phyloP scores from a whole-genome alignment of 2,329 filamentous ascomycete genomes.

The Penicillium oxalicum region DNA sequence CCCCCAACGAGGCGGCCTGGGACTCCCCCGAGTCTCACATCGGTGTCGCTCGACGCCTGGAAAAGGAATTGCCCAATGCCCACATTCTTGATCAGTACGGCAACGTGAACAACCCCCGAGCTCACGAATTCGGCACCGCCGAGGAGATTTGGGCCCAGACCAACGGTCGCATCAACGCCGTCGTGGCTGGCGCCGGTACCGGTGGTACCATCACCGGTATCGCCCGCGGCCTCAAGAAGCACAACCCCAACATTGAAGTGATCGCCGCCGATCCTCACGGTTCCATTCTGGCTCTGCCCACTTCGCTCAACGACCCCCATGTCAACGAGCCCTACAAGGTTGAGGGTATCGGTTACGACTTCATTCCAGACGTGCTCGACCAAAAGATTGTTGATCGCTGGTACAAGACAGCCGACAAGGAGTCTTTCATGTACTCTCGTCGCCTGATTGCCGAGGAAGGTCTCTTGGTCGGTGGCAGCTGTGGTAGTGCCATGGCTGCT shows the following conservation, averaged over 20 bases:
- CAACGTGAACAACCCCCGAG: slow-evolving; percentile 84
- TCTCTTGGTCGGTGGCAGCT: slow-evolving; percentile 85
- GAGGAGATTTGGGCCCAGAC: slow-evolving; percentile 96
- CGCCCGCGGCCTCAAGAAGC: slow-evolving; percentile 76
- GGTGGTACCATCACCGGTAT: slow-evolving; percentile 93
- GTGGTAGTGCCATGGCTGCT: slow-evolving; percentile 83
- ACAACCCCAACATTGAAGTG: slow-evolving; percentile 78
- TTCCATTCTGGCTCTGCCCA: slow-evolving; percentile 81
- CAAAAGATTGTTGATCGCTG: slow-evolving; percentile 77
- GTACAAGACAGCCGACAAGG: slow-evolving; percentile 95
- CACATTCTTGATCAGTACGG: slow-evolving; percentile 96
- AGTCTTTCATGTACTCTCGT: slow-evolving; percentile 86
- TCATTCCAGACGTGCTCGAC: slow-evolving; percentile 88
- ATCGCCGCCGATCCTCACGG: slow-evolving; percentile 89
- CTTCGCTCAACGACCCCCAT: slow-evolving; percentile 69
- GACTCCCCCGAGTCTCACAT: slow-evolving; percentile 96
- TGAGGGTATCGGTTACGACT: slow-evolving; percentile 97
- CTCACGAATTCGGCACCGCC: slow-evolving; percentile 89
- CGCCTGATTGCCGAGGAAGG: slow-evolving; percentile 91
- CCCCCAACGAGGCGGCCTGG: slow-evolving; percentile 89
- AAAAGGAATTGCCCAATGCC: slow-evolving; percentile 94
- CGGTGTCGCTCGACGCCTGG: slow-evolving; percentile 78
- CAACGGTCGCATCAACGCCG: slow-evolving; percentile 68
- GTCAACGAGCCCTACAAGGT: slow-evolving; percentile 90
- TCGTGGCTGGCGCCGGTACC: slow-evolving; percentile 89